Conservation (phyloP, 768 basidiomycete genomes). For the Russula sp. region DNA sequence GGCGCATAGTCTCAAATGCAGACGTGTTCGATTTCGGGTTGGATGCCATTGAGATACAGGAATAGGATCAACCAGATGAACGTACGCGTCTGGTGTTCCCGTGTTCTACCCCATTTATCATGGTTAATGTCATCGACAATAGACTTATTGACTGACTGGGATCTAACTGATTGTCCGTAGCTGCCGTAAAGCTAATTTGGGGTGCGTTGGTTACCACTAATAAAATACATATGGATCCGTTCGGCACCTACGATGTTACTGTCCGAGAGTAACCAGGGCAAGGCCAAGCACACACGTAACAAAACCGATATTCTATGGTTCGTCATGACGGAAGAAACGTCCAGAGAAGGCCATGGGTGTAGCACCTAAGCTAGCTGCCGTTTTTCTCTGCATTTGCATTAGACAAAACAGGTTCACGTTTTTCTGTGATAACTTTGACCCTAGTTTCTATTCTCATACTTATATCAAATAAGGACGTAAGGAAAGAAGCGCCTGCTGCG, state of each 20-base stretch:
- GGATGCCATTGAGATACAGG: constrained; percentile 45
- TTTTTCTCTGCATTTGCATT: not conserved
- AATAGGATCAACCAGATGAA: constrained; percentile 54
- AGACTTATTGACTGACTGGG: constrained; percentile 47
- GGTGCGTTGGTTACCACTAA: not conserved
- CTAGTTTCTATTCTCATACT: not conserved
- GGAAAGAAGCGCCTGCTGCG: not conserved
- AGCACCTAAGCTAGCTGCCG: not conserved
- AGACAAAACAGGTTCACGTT: not conserved
- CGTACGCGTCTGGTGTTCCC: constrained; percentile 37
- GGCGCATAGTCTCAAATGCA: constrained; percentile 55
- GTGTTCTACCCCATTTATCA: not conserved
- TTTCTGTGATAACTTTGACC: not conserved
- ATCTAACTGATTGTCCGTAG: constrained; percentile 38
- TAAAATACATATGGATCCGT: not conserved
- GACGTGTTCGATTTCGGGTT: constrained; percentile 65
- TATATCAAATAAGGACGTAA: not conserved
- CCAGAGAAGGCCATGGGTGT: not conserved
- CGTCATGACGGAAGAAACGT: not conserved
- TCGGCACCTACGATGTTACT: not conserved
- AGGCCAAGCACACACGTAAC: not conserved
- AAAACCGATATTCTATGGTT: not conserved
- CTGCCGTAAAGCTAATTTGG: constrained; percentile 16
- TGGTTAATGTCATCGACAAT: constrained; percentile 23
- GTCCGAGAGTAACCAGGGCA: constrained; percentile 7